Conservation (phyloP, 2,329 filamentous ascomycete genomes). For the Xylariaceae sp. region DNA sequence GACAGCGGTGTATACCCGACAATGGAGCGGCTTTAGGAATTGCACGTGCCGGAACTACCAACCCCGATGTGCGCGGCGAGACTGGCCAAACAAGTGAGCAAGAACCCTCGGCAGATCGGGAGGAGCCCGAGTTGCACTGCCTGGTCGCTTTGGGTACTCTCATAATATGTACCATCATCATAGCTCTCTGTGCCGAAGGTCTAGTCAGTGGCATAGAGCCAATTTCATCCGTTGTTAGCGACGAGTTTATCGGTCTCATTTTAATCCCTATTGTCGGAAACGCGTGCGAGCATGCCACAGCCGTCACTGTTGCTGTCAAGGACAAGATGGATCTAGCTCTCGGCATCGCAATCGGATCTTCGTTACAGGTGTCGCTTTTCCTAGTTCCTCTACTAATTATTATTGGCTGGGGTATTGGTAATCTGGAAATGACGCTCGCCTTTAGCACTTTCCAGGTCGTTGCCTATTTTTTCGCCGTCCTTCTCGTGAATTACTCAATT, state of each 20-base stretch:
- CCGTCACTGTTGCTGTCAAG: conserved; percentile 79
- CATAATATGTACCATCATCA: conserved; percentile 74
- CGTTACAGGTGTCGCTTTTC: conserved; percentile 82
- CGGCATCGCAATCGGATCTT: conserved; percentile 79
- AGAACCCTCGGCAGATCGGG: conserved; percentile 66
- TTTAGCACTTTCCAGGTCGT: conserved; percentile 92
- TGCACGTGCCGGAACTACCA: conserved; percentile 27
- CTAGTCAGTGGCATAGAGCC: conserved; percentile 76
- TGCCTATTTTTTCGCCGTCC: conserved; percentile 80
- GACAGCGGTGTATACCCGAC: conserved; percentile 27
- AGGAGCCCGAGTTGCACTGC: conserved; percentile 77
- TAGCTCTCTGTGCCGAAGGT: conserved; percentile 82
- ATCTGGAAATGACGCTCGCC: conserved; percentile 78
- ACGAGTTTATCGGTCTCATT: conserved; percentile 81
- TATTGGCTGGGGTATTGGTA: conserved; percentile 77
- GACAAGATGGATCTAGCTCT: conserved; percentile 88
- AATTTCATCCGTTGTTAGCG: conserved; percentile 69
- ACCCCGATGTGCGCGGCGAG: conserved; percentile 34
- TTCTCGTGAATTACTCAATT: conserved; percentile 87
- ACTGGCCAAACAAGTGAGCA: conserved; percentile 54
- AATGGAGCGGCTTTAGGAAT: conserved; percentile 36
- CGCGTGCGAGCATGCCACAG: conserved; percentile 81
- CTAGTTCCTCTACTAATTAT: conserved; percentile 79
- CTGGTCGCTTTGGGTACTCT: conserved; percentile 76
- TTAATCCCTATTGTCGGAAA: conserved; percentile 83